These are phyloP conservation scores for Kwoniella sp. DNA, from an alignment of 768 basidiomycete genomes.

Conservation along the genomic window DNA sequence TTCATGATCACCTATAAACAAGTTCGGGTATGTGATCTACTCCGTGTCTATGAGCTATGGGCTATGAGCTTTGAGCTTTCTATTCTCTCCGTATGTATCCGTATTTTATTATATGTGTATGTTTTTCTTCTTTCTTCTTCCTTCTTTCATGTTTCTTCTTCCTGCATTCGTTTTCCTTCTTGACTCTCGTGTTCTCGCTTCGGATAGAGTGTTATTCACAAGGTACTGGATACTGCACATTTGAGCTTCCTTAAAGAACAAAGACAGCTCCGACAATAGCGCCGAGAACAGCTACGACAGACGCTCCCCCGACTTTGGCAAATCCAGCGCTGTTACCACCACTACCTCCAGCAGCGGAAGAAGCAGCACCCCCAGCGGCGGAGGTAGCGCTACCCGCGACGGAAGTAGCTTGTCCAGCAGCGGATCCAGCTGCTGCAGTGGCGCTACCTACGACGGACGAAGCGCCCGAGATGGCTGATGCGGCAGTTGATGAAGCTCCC, in stretches of 20 bases:
- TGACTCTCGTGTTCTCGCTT: too few species aligned
- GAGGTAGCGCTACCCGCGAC: slow-evolving; percentile 8
- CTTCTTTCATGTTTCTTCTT: too few species aligned
- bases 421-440: slow-evolving; percentile 13
- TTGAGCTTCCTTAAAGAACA: neutral
- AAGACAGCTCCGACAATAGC: slow-evolving; percentile 10
- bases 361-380: slow-evolving; percentile 18
- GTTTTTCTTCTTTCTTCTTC: too few species aligned
- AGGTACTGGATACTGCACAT: too few species aligned
- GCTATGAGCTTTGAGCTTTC: too few species aligned
- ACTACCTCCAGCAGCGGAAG: slow-evolving; percentile 20
- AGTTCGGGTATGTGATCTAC: too few species aligned
- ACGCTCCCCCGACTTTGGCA: neutral
- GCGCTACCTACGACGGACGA: slow-evolving; percentile 5
- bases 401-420: slow-evolving; percentile 11
- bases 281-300: slow-evolving; percentile 14
- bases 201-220: too few species aligned
- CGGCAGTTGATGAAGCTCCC: neutral
- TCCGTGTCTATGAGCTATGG: too few species aligned
- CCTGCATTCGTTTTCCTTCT: too few species aligned
- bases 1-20: too few species aligned
- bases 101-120: too few species aligned
- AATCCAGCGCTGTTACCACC: slow-evolving; percentile 15
- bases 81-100: too few species aligned
- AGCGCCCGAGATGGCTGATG: slow-evolving; percentile 14